Percentiles rank a stretch among this genome's conserved stretches.
Conservation (phyloP, 768 basidiomycete species). For the Auricularia heimuer region DNA sequence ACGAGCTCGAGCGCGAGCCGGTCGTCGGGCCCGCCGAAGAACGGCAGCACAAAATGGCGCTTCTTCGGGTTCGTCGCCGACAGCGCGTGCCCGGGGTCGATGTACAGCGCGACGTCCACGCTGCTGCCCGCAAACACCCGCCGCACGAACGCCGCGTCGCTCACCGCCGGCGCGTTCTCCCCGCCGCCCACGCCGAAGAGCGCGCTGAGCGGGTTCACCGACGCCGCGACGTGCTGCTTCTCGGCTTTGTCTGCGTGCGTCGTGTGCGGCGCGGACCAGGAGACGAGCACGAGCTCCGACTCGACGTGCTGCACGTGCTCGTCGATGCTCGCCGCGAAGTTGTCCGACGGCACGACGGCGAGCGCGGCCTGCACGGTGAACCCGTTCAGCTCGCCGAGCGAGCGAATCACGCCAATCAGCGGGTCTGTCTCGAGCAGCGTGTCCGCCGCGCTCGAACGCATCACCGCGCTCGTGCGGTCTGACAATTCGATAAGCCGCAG, state of each 20-base stretch:
- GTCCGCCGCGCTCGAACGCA: constrained; percentile 54
- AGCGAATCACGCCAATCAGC: constrained; percentile 60
- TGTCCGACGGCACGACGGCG: constrained; percentile 28
- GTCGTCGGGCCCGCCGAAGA: constrained; percentile 94
- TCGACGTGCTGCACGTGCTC: constrained; percentile 51
- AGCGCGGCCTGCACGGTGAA: constrained; percentile 26
- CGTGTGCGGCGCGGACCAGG: constrained; percentile 53
- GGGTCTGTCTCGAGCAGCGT: constrained; percentile 64
- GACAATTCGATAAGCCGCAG: constrained; percentile 79
- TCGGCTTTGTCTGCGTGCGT: constrained; percentile 7
- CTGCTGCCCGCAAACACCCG: constrained; percentile 59
- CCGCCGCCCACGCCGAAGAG: constrained; percentile 36
- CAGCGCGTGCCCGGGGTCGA: constrained; percentile 49
- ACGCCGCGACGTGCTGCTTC: constrained; percentile 11
- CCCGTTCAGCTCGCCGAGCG: constrained; percentile 64
- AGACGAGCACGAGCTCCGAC: constrained; percentile 71
- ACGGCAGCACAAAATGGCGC: constrained; percentile 74
- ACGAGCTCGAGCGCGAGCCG: constrained; percentile 77
- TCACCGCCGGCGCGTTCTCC: constrained; percentile 36
- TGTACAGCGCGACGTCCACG: constrained; percentile 71
- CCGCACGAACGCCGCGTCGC: constrained; percentile 77
- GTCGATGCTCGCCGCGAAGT: constrained; percentile 42
- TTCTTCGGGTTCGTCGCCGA: constrained; percentile 9
- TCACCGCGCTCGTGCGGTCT: constrained; percentile 54
- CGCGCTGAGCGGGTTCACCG: constrained; percentile 60